Conservation (phyloP, 2,329 filamentous ascomycete species). For the Aspergillus intermedius region DNA sequence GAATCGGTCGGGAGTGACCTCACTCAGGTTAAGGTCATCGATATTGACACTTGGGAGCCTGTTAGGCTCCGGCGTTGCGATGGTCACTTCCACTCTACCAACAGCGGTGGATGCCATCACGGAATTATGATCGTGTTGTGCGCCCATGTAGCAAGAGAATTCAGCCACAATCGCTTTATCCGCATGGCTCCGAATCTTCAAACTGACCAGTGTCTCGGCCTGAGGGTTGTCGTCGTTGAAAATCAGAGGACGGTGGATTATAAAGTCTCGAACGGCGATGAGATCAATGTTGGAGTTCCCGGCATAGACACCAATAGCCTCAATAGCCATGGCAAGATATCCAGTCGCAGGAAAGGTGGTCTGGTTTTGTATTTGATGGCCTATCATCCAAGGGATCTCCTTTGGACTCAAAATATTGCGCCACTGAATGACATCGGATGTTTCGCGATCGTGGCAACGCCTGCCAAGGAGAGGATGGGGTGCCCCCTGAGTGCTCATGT, state of each 20-base stretch:
- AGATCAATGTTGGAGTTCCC: conserved; percentile 5
- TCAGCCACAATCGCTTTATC: not conserved
- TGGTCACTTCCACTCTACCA: not conserved
- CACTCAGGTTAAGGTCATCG: conserved; percentile 3
- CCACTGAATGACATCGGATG: conserved; percentile 14
- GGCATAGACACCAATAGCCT: conserved; percentile 11
- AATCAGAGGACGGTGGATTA: conserved; percentile 19
- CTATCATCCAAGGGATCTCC: conserved; percentile 29
- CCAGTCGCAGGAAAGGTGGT: conserved; percentile 26
- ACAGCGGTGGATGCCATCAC: not conserved
- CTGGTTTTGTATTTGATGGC: conserved; percentile 28
- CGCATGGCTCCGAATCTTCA: not conserved
- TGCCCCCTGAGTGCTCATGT: not conserved
- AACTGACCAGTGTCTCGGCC: conserved; percentile 15
- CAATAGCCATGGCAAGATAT: conserved; percentile 22
- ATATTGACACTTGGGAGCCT: conserved; percentile 1
- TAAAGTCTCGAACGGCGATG: conserved; percentile 17
- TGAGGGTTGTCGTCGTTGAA: conserved; percentile 16
- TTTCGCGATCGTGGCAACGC: not conserved
- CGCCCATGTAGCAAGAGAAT: not conserved
- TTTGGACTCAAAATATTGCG: conserved; percentile 21
- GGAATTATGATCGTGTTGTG: not conserved
- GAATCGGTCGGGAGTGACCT: conserved; percentile 17
- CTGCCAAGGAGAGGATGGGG: not conserved
- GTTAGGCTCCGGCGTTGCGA: not conserved